A percentile compares a stretch with the other conserved stretches of the same genome.
phyloP scores from a whole-genome alignment of 768 basidiomycete genomes.

The Termitomyces sp. region DNA sequence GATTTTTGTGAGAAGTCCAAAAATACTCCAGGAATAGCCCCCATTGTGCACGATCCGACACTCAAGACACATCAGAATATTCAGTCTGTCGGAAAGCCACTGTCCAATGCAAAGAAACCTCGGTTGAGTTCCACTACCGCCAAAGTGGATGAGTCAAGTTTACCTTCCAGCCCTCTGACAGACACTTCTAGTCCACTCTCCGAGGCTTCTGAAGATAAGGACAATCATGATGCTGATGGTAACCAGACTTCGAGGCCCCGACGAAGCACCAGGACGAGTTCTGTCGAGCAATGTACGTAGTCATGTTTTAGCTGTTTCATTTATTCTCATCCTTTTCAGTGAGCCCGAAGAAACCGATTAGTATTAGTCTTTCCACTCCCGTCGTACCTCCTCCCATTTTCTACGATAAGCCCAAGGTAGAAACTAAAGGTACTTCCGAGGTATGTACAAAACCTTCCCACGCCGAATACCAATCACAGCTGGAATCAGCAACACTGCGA shows the following conservation, averaged over 20 bases:
- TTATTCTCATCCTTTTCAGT: constrained; percentile 12
- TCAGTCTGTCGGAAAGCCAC: constrained; percentile 28
- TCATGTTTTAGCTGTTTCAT: constrained; percentile 7
- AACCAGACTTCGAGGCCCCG: constrained; percentile 35
- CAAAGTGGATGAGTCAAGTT: constrained; percentile 43
- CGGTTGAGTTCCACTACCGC: constrained; percentile 32
- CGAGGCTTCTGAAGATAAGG: constrained; percentile 75
- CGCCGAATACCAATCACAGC: constrained; percentile 18
- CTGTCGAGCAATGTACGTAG: constrained; percentile 45
- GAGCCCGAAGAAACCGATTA: constrained; percentile 31
- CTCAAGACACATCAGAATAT: constrained; percentile 52
- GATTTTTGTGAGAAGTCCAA: constrained; percentile 76
- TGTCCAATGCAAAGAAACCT: constrained; percentile 8
- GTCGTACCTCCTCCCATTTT: constrained; percentile 40
- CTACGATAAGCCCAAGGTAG: constrained; percentile 38
- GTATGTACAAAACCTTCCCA: constrained; percentile 33
- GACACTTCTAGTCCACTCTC: constrained; percentile 73
- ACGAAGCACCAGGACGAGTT: constrained; percentile 45
- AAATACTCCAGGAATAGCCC: constrained; percentile 50
- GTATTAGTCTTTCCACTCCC: constrained; percentile 18
- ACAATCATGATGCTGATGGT: constrained; percentile 49
- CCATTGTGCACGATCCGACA: constrained; percentile 38
- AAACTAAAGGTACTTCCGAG: constrained; percentile 44
- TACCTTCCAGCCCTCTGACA: constrained; percentile 73
- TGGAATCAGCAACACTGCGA: constrained; percentile 75